These are phyloP conservation scores for Capronia americana DNA, from an alignment of 2,329 filamentous ascomycete species.

Conservation along the genomic window DNA sequence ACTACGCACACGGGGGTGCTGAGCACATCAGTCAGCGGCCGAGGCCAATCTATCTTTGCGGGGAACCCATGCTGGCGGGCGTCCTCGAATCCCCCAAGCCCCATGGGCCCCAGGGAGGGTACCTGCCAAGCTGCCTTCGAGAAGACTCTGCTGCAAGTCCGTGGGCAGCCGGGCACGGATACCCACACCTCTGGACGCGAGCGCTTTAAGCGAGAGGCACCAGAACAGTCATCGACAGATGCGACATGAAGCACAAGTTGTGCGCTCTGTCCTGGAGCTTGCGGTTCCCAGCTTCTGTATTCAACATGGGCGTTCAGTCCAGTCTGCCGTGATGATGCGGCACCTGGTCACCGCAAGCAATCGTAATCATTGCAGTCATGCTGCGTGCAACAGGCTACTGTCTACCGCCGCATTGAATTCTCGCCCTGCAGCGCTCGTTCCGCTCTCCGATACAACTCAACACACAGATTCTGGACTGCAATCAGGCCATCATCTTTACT, in stretches of 20 bases:
- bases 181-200: no score
- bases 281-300: no score
- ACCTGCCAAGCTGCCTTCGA: neutral
- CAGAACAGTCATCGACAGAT: neutral
- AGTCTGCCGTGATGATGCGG: neutral
- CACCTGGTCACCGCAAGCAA: neutral
- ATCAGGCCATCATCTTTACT: constrained; percentile 95
- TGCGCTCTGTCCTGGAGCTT: no score
- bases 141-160: neutral
- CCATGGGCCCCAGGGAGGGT: neutral
- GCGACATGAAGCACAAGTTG: neutral
- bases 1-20: neutral
- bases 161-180: no score
- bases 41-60: constrained; percentile 6
- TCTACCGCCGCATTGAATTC: constrained; percentile 4
- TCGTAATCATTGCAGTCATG: neutral
- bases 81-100: neutral
- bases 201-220: neutral
- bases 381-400: neutral
- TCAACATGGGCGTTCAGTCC: no score
- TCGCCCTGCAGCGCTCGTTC: constrained; percentile 18
- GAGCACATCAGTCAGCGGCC: neutral
- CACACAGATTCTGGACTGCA: constrained; percentile 73
- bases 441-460: constrained; percentile 27
- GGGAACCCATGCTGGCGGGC: constrained; percentile 9